Evolutionary conservation across 305 asterid genomes (phyloP).

Genomic region (Fraxinus angustifolia): DNA sequence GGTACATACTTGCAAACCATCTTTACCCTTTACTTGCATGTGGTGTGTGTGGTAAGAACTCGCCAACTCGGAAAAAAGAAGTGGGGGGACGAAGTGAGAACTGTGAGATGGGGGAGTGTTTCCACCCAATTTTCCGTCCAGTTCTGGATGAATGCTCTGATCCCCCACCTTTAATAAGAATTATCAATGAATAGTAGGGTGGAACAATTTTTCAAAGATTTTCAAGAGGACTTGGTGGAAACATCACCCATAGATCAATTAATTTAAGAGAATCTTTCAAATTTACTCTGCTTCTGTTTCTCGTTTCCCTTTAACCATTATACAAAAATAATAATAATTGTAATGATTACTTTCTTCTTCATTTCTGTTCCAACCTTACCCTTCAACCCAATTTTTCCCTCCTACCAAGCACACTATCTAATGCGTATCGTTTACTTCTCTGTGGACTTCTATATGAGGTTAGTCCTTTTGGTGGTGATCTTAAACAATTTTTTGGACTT

Average conservation of each 20-base stretch:
- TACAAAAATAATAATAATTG: neutral
- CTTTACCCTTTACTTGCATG: neutral
- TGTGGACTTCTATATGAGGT: neutral
- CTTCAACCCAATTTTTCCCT: neutral
- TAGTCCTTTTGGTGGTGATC: neutral
- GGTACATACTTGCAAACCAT: conserved; percentile 38
- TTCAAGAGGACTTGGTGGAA: neutral
- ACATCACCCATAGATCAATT: neutral
- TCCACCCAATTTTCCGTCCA: neutral
- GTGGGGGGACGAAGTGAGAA: neutral
- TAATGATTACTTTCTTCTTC: too few relatives aligned
- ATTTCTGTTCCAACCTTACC: neutral
- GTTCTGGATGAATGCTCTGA: neutral
- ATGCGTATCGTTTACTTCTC: neutral
- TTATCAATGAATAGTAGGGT: neutral
- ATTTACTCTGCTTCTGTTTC: neutral
- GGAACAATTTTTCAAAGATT: neutral
- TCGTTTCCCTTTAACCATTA: neutral
- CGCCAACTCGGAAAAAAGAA: neutral
- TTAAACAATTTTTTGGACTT: neutral
- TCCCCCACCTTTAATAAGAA: neutral
- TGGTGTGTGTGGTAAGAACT: neutral
- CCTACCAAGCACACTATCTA: neutral
- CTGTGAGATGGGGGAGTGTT: neutral
- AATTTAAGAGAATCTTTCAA: neutral